Conservation (phyloP, 2,329 filamentous ascomycete genomes). For the Arachnomyces sp. region DNA sequence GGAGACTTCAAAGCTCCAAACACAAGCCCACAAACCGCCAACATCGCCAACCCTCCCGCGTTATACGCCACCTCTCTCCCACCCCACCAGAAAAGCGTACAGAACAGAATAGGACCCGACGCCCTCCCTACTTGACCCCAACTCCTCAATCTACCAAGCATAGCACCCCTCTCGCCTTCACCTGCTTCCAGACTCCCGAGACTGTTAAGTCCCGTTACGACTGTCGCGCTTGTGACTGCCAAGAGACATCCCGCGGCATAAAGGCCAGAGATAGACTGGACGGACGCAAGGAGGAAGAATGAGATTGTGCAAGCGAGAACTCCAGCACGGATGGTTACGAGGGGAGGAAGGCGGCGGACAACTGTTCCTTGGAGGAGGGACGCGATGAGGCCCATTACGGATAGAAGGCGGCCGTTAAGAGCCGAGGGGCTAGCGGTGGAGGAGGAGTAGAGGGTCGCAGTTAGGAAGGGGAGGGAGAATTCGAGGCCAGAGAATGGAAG, state of each 20-base stretch:
- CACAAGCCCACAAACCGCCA: conserved; percentile 61
- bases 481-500: conserved; percentile 98
- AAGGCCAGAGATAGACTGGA: conserved; percentile 59
- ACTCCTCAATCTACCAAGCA: conserved; percentile 72
- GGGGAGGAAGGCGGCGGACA: conserved; percentile 72
- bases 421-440: conserved; percentile 49
- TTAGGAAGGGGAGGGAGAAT: conserved; percentile 95
- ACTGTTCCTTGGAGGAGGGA: conserved; percentile 91
- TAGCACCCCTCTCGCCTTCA: conserved; percentile 71
- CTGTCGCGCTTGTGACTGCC: conserved; percentile 84
- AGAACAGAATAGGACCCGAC: conserved; percentile 81
- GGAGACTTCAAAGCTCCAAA: conserved; percentile 65
- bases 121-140: conserved; percentile 82
- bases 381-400: conserved; percentile 83
- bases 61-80: conserved; percentile 78
- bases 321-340: conserved; percentile 70
- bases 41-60: conserved; percentile 71
- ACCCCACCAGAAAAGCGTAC: conserved; percentile 97
- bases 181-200: conserved; percentile 82
- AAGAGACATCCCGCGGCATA: conserved; percentile 77
- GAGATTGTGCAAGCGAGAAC: conserved; percentile 68
- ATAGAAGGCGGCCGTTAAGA: conserved; percentile 76
- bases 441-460: conserved; percentile 84
- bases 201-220: conserved; percentile 88
- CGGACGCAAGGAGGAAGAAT: conserved; percentile 68